A percentile compares a stretch with the other conserved stretches of the same genome.
These are phyloP conservation scores for Glebionis coronaria DNA, from an alignment of 129 eudicot genomes.

Conservation along the genomic window DNA sequence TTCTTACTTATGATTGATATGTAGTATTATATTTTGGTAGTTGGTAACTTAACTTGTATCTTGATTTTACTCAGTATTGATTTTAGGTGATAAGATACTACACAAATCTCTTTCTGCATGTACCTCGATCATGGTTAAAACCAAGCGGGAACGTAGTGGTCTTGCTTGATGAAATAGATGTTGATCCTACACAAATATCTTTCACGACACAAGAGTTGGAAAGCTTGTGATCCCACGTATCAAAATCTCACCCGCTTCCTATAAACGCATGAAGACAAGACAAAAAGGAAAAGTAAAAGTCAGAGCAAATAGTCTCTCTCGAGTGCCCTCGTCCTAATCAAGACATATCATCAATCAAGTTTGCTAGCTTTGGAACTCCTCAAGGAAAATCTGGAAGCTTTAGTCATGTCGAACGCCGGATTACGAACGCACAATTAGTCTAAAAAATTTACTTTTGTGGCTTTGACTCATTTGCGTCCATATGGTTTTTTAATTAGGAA, in stretches of 20 bases:
- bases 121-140: slow-evolving; percentile 93
- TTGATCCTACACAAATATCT: slow-evolving; percentile 71
- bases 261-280: slow-evolving; percentile 1
- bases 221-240: slow-evolving; percentile 74
- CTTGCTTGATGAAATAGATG: slow-evolving; percentile 81
- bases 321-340: slow-evolving; percentile 27
- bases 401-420: slow-evolving; percentile 75
- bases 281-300: not conserved
- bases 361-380: slow-evolving; percentile 42
- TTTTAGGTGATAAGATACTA: no score
- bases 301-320: slow-evolving; percentile 13
- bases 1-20: no score
- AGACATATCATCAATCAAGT: slow-evolving; percentile 14
- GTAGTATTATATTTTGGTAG: no score
- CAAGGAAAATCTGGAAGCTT: slow-evolving; percentile 31
- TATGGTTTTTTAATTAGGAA: no score
- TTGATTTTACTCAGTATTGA: no score
- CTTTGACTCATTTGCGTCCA: no score
- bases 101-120: no score
- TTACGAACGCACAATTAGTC: slow-evolving; percentile 55
- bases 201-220: slow-evolving; percentile 50
- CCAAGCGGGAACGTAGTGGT: slow-evolving; percentile 60
- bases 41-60: no score
- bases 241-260: slow-evolving; percentile 34
- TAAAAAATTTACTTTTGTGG: no score